Conservation (phyloP, 2,329 filamentous ascomycete genomes). For the Epichloe scottii region DNA sequence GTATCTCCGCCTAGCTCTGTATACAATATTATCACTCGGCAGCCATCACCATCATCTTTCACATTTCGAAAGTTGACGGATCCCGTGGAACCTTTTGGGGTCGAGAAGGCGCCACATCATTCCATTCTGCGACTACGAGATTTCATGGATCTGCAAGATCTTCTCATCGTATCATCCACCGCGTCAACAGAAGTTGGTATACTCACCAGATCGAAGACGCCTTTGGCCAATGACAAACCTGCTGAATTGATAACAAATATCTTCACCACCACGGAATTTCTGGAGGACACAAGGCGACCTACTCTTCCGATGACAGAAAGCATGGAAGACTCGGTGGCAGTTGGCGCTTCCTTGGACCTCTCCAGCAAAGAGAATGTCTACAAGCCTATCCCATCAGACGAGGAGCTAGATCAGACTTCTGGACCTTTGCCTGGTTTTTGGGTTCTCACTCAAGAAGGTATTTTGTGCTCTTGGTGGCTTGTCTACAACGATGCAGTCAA, state of each 20-base stretch:
- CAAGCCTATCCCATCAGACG: conserved; percentile 63
- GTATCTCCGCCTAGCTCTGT: conserved; percentile 48
- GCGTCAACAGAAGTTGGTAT: conserved; percentile 68
- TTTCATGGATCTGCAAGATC: conserved; percentile 69
- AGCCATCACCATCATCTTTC: conserved; percentile 43
- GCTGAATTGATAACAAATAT: conserved; percentile 49
- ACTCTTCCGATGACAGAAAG: conserved; percentile 56
- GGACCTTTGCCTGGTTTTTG: conserved; percentile 74
- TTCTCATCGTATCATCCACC: conserved; percentile 72
- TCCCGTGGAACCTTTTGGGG: conserved; percentile 59
- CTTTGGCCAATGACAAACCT: conserved; percentile 49
- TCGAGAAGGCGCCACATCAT: conserved; percentile 59
- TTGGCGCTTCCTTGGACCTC: conserved; percentile 75
- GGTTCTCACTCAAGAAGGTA: conserved; percentile 77
- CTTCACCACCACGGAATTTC: conserved; percentile 61
- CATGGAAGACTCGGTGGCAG: conserved; percentile 56
- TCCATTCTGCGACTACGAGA: conserved; percentile 65
- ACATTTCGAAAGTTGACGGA: conserved; percentile 63
- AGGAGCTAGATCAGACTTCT: conserved; percentile 65
- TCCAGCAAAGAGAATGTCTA: conserved; percentile 67
- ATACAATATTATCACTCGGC: conserved; percentile 70
- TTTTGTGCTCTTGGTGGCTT: conserved; percentile 81
- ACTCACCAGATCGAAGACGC: conserved; percentile 58
- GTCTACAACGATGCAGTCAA: conserved; percentile 80
- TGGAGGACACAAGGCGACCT: conserved; percentile 63